phyloP scores from a whole-genome alignment of 495 filamentous ascomycete species.

The Neurospora sp. region DNA sequence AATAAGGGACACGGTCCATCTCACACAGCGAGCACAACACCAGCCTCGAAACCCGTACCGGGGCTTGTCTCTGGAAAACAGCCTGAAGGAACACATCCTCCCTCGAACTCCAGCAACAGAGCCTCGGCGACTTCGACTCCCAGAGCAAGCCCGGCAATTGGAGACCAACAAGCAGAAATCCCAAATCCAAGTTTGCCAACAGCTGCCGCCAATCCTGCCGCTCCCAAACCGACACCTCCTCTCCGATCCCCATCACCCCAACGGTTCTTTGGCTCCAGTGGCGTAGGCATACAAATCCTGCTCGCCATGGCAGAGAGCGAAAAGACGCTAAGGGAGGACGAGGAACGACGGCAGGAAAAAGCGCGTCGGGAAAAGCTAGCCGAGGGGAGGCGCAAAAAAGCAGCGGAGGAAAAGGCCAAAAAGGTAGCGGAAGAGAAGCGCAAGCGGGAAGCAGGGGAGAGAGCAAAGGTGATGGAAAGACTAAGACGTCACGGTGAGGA shows the following conservation, averaged over 20 bases:
- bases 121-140: neutral
- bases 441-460: neutral
- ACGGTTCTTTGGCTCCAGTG: slow-evolving; percentile 8
- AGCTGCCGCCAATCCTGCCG: neutral
- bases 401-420: neutral
- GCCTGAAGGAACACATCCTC: neutral
- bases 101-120: neutral
- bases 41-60: neutral
- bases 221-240: neutral
- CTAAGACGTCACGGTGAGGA: neutral
- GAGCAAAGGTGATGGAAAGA: neutral
- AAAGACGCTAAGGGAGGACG: slow-evolving; percentile 6
- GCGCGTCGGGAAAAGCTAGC: neutral
- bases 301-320: neutral
- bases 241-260: slow-evolving; percentile 1
- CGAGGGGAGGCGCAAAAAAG: neutral
- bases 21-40: neutral
- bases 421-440: neutral
- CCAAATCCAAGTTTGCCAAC: neutral
- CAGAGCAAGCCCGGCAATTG: neutral
- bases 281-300: slow-evolving; percentile 1
- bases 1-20: neutral
- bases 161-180: neutral
- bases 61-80: neutral
- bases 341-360: neutral